Evolutionary conservation across 805 yeast genomes (phyloP), one percentile per base, ranked within the genome.

Genomic region (Saccharomycopsis sp.): DNA sequence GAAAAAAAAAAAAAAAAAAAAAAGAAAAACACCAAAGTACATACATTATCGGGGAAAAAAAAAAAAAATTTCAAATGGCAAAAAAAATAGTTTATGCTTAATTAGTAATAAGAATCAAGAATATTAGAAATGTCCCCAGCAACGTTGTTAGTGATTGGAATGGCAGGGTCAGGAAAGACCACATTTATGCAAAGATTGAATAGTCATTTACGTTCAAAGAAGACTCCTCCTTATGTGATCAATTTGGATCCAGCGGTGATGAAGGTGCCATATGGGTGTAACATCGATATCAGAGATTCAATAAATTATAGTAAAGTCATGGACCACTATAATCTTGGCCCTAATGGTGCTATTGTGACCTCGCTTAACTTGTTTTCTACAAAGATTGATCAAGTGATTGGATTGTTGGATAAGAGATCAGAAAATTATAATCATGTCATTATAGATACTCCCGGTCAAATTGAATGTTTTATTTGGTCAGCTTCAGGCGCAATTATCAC

Each of bases 381-480:
- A 11, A 93, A 93, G 64, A 87, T 93, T 47, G 99, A 93, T 61
- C 98, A 93, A 65, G 97, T 93, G 3, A 79, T 93, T 40, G 74
- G 75, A 31, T 68, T 93, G 31, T 84, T 90, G 17, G 95, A 88
- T 57, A 87, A 88, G 58, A 77, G 90, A 54, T 58, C 65, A 2
- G 68, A 68, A 13, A 61, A 66, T 43, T 71, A 71, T 53, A 63
- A 77, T 17, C 82, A 88, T 60, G 85, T 89, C 52, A 81, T 93
- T 29, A 77, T 90, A 41, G 99, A 93, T 64, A 93, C 99, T 1
- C 99, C 99, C 0, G 99, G 99, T 9, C 99, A 93, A 64, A 93
- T 93, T 51, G 99, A 93, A 64, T 89, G 97, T 66, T 93, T 93
- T 61, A 88, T 93, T 35, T 93, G 99, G 98, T 81, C 94, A 38